These are phyloP conservation scores for Euphorbia pulcherrima DNA, from an alignment of 345 rosid genomes.

Conservation along the genomic window DNA sequence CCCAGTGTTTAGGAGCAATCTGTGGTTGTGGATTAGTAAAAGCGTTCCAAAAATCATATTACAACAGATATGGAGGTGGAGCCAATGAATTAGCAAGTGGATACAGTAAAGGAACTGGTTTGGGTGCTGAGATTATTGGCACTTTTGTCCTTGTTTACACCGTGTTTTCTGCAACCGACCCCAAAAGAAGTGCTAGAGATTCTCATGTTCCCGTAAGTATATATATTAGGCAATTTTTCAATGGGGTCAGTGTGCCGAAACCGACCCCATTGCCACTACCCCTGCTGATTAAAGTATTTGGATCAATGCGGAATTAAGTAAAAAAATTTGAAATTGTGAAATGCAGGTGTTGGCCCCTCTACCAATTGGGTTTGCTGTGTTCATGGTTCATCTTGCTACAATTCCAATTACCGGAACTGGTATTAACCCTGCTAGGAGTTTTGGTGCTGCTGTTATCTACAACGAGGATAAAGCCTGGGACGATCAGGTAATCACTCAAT, in stretches of 20 bases:
- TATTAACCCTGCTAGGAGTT: constrained; percentile 94
- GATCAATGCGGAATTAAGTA: too few species aligned
- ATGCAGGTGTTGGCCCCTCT: constrained; percentile 91
- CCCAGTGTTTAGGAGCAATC: constrained; percentile 61
- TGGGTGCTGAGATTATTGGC: constrained; percentile 75
- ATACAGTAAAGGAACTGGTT: constrained; percentile 56
- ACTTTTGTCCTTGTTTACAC: constrained; percentile 78
- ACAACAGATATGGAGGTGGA: constrained; percentile 57
- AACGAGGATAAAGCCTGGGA: constrained; percentile 81
- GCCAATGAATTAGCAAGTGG: constrained; percentile 45
- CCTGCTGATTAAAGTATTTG: too few species aligned
- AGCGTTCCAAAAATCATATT: constrained; percentile 52
- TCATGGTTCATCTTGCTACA: constrained; percentile 92
- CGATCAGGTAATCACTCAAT: constrained; percentile 55
- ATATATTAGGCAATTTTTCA: too few species aligned
- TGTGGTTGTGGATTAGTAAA: constrained; percentile 53
- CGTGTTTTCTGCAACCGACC: constrained; percentile 77
- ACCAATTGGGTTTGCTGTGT: constrained; percentile 93
- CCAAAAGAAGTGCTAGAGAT: constrained; percentile 69
- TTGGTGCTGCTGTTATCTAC: constrained; percentile 89
- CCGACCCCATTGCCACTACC: too few species aligned
- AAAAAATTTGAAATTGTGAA: background rate
- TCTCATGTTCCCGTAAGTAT: constrained; percentile 69
- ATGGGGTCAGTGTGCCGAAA: too few species aligned
- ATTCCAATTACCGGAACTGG: constrained; percentile 94